phyloP scores from a whole-genome alignment of 345 rosid species.

The Trapa bicornis region DNA sequence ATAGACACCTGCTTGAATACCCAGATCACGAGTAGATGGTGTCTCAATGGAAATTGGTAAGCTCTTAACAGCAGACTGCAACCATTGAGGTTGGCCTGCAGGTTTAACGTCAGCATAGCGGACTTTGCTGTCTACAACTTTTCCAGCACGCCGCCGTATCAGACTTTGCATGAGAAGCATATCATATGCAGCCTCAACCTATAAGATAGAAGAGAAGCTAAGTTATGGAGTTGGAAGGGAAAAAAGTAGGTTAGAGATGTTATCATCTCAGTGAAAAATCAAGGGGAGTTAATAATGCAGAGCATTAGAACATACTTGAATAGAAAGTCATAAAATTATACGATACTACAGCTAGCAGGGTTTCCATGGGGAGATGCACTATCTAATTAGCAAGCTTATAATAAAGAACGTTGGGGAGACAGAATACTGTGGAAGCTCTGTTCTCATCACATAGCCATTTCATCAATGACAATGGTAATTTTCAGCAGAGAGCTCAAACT shows the following conservation, averaged over 20 bases:
- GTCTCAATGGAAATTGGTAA: slow-evolving; percentile 48
- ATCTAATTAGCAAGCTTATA: background rate
- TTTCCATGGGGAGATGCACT: background rate
- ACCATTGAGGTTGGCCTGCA: slow-evolving; percentile 44
- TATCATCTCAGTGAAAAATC: background rate
- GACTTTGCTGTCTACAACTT: slow-evolving; percentile 56
- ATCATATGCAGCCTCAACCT: slow-evolving; percentile 96
- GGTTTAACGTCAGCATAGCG: slow-evolving; percentile 93
- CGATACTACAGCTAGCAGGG: background rate
- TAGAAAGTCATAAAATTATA: background rate
- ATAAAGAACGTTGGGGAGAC: background rate
- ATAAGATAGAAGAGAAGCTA: slow-evolving; percentile 11
- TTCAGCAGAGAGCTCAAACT: background rate
- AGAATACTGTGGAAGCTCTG: background rate
- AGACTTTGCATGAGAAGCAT: slow-evolving; percentile 94
- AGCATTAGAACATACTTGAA: background rate
- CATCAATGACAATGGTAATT: background rate
- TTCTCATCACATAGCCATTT: background rate
- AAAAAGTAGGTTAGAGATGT: background rate
- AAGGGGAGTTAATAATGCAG: background rate
- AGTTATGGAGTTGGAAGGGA: no score
- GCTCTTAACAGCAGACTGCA: slow-evolving; percentile 47
- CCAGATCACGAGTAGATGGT: slow-evolving; percentile 61
- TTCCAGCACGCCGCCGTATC: slow-evolving; percentile 81
- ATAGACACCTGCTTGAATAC: slow-evolving; percentile 81